These are phyloP conservation scores for Alternaria sp. DNA, from an alignment of 2,329 filamentous ascomycete genomes.

Conservation along the genomic window DNA sequence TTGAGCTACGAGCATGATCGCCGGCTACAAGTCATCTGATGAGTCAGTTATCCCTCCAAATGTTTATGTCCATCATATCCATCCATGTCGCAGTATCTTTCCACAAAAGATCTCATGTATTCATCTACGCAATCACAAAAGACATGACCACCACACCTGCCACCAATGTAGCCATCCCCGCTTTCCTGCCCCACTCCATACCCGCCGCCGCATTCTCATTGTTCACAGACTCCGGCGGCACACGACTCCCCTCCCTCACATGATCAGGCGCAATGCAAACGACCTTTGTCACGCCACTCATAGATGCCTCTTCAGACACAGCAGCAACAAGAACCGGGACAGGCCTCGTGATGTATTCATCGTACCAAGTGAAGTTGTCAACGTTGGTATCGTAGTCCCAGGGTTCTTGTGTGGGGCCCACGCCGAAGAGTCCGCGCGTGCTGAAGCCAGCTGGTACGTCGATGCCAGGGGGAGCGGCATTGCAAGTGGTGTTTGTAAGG, in stretches of 20 bases:
- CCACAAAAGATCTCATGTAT: too few species aligned
- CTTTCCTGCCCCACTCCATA: not conserved
- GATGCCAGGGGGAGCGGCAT: not conserved
- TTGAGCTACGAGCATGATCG: too few species aligned
- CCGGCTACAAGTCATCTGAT: too few species aligned
- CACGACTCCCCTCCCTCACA: not conserved
- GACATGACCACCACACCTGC: not conserved
- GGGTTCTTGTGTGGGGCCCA: not conserved
- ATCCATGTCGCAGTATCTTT: too few species aligned
- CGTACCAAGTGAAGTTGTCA: not conserved
- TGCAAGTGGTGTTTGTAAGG: not conserved
- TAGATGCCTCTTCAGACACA: not conserved
- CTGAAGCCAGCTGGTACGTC: not conserved
- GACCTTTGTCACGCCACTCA: not conserved
- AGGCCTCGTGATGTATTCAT: not conserved
- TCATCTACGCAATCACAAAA: not conserved
- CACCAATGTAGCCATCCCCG: not conserved
- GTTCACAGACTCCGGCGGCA: not conserved
- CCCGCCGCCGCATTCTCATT: not conserved
- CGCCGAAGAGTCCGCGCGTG: not conserved
- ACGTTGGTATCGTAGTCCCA: not conserved
- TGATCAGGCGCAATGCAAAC: not conserved
- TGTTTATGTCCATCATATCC: too few species aligned
- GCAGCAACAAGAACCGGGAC: not conserved
- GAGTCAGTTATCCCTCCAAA: too few species aligned